Evolutionary conservation across 1,284 basidiomycete species (phyloP).

Genomic region (Megacollybia platyphylla): DNA sequence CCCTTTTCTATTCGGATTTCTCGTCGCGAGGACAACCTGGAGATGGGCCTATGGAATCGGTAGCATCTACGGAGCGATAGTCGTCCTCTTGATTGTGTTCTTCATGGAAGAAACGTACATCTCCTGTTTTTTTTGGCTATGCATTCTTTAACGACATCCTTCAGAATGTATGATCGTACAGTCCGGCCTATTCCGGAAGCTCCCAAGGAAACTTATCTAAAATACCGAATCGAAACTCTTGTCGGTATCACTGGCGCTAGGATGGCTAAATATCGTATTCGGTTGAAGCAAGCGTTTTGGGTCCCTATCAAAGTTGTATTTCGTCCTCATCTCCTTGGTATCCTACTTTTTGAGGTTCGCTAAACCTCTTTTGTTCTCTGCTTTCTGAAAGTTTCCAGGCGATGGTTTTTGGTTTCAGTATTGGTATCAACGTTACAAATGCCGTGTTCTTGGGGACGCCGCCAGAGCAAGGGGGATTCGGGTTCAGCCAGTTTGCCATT

Average conservation of each 20-base stretch:
- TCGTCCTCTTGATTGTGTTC: constrained; percentile 38
- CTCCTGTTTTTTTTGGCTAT: neutral
- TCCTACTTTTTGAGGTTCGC: constrained; percentile 31
- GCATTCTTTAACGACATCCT: neutral
- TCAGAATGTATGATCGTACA: constrained; percentile 44
- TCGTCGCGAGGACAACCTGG: constrained; percentile 41
- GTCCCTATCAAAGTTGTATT: constrained; percentile 32
- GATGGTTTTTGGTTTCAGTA: constrained; percentile 38
- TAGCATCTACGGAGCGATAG: constrained; percentile 36
- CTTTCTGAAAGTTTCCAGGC: constrained; percentile 14
- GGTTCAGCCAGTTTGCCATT: constrained; percentile 27
- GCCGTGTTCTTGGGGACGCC: constrained; percentile 42
- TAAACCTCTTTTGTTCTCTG: neutral
- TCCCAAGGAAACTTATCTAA: constrained; percentile 17
- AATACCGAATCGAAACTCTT: constrained; percentile 35
- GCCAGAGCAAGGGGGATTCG: constrained; percentile 37
- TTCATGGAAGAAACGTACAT: constrained; percentile 50
- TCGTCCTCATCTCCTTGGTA: constrained; percentile 34
- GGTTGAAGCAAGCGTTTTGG: constrained; percentile 26
- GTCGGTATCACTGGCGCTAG: constrained; percentile 38
- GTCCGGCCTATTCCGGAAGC: constrained; percentile 21
- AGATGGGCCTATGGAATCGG: constrained; percentile 40
- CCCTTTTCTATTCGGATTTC: constrained; percentile 59
- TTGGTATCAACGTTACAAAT: constrained; percentile 51
- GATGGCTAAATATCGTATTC: constrained; percentile 36